phyloP scores from a whole-genome alignment of 768 basidiomycete genomes.

The Leccinum fibrillosum region DNA sequence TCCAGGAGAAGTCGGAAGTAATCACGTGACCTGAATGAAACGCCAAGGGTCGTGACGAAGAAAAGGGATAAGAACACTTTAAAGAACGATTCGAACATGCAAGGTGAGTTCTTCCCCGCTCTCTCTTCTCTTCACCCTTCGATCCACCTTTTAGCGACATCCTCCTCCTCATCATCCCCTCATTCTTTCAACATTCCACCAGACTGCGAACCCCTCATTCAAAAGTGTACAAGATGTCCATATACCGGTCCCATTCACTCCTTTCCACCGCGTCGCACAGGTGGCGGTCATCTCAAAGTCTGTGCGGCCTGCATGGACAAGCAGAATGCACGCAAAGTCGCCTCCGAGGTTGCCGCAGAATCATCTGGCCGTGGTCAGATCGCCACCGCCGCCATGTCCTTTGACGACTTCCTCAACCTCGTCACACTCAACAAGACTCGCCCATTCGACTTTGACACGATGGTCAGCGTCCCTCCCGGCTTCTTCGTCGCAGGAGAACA shows the following conservation, averaged over 20 bases:
- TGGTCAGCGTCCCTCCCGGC: constrained; percentile 32
- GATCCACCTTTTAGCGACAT: constrained; percentile 11
- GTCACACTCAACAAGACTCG: constrained; percentile 31
- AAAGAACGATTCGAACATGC: constrained; percentile 18
- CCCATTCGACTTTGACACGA: constrained; percentile 34
- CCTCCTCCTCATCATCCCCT: constrained; percentile 14
- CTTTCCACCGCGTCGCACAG: constrained; percentile 31
- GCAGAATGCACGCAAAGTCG: constrained; percentile 32
- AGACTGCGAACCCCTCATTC: constrained; percentile 15
- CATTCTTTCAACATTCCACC: constrained; percentile 18
- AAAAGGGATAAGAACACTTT: constrained; percentile 11
- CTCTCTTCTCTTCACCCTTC: constrained; percentile 1
- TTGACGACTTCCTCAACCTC: constrained; percentile 33
- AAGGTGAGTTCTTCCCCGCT: constrained; percentile 16
- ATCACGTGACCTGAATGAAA: constrained; percentile 17
- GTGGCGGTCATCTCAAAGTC: constrained; percentile 32
- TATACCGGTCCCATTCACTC: constrained; percentile 27
- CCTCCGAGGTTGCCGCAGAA: constrained; percentile 28
- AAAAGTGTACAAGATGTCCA: constrained; percentile 33
- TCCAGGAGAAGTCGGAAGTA: too few relatives aligned
- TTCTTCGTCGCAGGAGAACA: constrained; percentile 33
- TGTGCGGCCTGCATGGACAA: constrained; percentile 33
- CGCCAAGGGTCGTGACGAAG: not conserved
- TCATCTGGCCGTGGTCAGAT: constrained; percentile 32
- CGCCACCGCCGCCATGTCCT: constrained; percentile 33